phyloP scores from a whole-genome alignment of 2,329 filamentous ascomycete species.

The Scedosporium boydii region DNA sequence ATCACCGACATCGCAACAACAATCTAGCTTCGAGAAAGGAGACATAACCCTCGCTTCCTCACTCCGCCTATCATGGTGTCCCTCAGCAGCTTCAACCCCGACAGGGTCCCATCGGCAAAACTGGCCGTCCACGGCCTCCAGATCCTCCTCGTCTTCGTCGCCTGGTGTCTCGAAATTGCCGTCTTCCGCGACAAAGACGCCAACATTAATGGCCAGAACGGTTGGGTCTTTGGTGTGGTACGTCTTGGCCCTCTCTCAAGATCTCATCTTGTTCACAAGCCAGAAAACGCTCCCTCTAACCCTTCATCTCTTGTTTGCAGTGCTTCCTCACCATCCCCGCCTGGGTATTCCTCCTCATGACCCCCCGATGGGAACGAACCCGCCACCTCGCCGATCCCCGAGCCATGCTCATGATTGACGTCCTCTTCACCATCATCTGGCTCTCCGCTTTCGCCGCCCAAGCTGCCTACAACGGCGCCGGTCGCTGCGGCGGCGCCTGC shows the following conservation, averaged over 20 bases:
- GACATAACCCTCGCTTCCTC: background rate
- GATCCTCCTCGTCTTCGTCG: slow-evolving; percentile 42
- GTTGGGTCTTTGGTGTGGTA: slow-evolving; percentile 57
- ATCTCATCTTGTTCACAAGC: background rate
- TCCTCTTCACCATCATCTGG: slow-evolving; percentile 51
- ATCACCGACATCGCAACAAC: background rate
- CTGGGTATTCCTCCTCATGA: slow-evolving; percentile 56
- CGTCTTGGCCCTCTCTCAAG: slow-evolving; percentile 15
- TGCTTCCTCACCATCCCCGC: slow-evolving; percentile 56
- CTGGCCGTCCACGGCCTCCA: slow-evolving; percentile 47
- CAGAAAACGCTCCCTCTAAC: background rate
- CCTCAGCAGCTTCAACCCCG: slow-evolving; percentile 4
- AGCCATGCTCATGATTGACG: slow-evolving; percentile 50
- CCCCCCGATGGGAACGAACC: slow-evolving; percentile 53
- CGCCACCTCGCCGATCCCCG: slow-evolving; percentile 52
- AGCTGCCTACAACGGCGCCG: slow-evolving; percentile 51
- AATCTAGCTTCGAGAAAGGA: background rate
- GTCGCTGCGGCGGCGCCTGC: slow-evolving; percentile 46
- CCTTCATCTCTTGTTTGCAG: slow-evolving; percentile 24
- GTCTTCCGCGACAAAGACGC: slow-evolving; percentile 42
- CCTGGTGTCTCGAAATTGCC: slow-evolving; percentile 50
- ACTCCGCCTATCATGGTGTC: slow-evolving; percentile 3
- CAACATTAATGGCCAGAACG: slow-evolving; percentile 45
- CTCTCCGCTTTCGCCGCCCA: slow-evolving; percentile 58
- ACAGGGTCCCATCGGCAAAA: slow-evolving; percentile 40